Base-by-base conservation (phyloP, 75 land plant genomes). In the Gnetum montanum region DNA sequence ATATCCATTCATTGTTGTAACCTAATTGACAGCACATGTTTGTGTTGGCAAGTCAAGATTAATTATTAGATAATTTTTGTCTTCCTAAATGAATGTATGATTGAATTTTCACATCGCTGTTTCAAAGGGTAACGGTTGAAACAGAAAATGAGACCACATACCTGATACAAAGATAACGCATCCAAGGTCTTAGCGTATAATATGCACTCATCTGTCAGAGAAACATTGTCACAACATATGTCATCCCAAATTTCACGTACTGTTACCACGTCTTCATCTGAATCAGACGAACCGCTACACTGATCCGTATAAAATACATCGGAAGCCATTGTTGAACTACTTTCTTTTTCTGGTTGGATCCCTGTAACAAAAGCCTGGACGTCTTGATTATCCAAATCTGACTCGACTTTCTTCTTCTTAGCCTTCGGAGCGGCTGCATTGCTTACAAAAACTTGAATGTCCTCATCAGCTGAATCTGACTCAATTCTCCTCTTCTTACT, bases 111-210 rank as follows among this genome's bases (percentile, higher is more conserved):
- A n/a, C n/a, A n/a, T n/a, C n/a, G n/a, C n/a, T n/a, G n/a, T n/a
- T n/a, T n/a, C n/a, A n/a, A n/a, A n/a, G n/a, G n/a, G n/a, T n/a
- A n/a, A n/a, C n/a, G n/a, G n/a, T n/a, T n/a, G n/a, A n/a, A n/a
- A n/a, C n/a, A n/a, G n/a, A n/a, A 30, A 26, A 59, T 35, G 15
- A 35, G 36, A 31, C 49, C 66, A 19, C 67, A 54, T 72, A 88
- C 98, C 79, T 68, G 59, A 64, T 85, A 94, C 25, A 87, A 46
- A 34, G 76, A 57, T 24, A 94, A 71, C 44, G 68, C 87, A 54
- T 94, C 85, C 31, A 94, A 73, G 13, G 89, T 34, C 69, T 78
- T 94, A 25, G 90, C 61, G 28, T 71, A 62, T 19, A 94, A 73
- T 23, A 50, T 68, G 30, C 49, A 61, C 18, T 57, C 78, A 31